Conservation (phyloP, 2,329 filamentous ascomycete genomes). For the Monosporascus sp. region DNA sequence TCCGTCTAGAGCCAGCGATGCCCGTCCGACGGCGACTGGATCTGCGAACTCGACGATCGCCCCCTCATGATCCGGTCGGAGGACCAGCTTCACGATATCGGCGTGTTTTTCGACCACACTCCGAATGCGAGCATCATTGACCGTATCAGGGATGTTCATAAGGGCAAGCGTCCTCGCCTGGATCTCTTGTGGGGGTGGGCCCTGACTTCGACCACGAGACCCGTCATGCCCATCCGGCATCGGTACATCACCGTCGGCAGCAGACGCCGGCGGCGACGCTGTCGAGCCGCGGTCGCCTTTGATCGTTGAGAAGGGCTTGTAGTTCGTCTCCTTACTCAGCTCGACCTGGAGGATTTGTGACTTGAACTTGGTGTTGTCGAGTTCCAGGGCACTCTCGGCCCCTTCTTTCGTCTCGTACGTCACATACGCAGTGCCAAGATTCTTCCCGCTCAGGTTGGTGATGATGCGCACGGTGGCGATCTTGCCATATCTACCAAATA, state of each 20-base stretch:
- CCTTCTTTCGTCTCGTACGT: slow-evolving; percentile 68
- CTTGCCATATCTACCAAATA: slow-evolving; percentile 71
- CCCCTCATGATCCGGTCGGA: slow-evolving; percentile 77
- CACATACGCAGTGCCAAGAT: slow-evolving; percentile 75
- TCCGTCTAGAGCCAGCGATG: slow-evolving; percentile 54
- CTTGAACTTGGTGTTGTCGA: slow-evolving; percentile 67
- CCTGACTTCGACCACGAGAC: slow-evolving; percentile 11
- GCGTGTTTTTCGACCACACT: slow-evolving; percentile 68
- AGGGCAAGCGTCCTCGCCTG: slow-evolving; percentile 70
- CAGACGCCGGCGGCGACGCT: slow-evolving; percentile 31
- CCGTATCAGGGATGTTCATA: slow-evolving; percentile 83
- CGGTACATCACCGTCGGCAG: slow-evolving; percentile 33
- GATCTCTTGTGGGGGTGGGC: slow-evolving; percentile 43
- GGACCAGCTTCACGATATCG: slow-evolving; percentile 65
- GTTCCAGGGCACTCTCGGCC: slow-evolving; percentile 59
- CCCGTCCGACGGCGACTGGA: slow-evolving; percentile 65
- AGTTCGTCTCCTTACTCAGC: slow-evolving; percentile 50
- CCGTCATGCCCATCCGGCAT: slow-evolving; percentile 27
- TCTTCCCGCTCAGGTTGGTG: slow-evolving; percentile 59
- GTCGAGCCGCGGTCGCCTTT: slow-evolving; percentile 26
- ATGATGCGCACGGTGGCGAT: slow-evolving; percentile 70
- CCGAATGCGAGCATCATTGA: slow-evolving; percentile 80
- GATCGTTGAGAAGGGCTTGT: slow-evolving; percentile 49
- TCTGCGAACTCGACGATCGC: slow-evolving; percentile 80
- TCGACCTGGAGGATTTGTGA: slow-evolving; percentile 64